Base-by-base conservation (phyloP, 73 alveolate genomes). In the Symbiodinium natans region DNA sequence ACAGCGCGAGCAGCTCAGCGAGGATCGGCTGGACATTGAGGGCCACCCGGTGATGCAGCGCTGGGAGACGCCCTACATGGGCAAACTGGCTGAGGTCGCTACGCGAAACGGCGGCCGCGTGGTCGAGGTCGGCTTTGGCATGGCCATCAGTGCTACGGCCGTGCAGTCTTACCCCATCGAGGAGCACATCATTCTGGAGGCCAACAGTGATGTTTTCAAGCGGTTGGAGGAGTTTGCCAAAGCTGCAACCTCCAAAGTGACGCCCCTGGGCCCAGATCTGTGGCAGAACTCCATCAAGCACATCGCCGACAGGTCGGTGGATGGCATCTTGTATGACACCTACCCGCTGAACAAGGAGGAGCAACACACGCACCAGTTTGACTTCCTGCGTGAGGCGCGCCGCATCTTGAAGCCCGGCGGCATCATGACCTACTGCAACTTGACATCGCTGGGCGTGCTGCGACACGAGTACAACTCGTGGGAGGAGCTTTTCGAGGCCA, bases 1-100 rank as follows among this genome's bases (percentile, higher is more conserved):
- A 21, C 21, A 71, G 83, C 17, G 27, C 13, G 83, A 27, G 39
- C 41, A 71, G 27, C 34, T 71, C 23, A 71, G 38, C 15, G 83
- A 71, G 41, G 39, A 71, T 21, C 83, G 39, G 21, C 41, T 71
- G 27, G 34, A 71, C 83, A 71, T 71, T n/a, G 83, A 71, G 27
- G 83, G 83, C 38, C 83, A 71, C 39, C 83, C 83, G 34, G 83
- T 71, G 83, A 71, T 71, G 83, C 41, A 71, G 83, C 39, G 41
- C 41, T 71, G 83, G 83, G 83, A 71, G 39, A 27, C 34, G 27
- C 83, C 83, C 15, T 71, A 71, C 83, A 71, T 71, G 83, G 83
- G 41, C 33, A 33, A 27, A 21, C 83, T 71, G 34, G 83, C 83
- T 36, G 39, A 33, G 39, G 39, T n/a, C 21, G 83, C 83, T 17